Base-by-base conservation (phyloP, 768 basidiomycete species). In the Boletales sp. region DNA sequence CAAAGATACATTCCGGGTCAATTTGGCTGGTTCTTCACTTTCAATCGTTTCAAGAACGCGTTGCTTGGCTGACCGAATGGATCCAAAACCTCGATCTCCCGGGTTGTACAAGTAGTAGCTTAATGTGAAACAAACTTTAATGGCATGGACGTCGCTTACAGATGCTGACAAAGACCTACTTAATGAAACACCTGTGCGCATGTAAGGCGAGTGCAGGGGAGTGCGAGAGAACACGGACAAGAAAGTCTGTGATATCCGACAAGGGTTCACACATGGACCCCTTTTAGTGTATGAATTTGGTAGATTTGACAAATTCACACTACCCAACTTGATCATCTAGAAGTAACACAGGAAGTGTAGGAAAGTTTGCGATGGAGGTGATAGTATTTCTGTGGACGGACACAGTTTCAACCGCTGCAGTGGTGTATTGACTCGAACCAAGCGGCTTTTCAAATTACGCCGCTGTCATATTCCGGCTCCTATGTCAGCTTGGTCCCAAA, bases 41-140 rank as follows among this genome's bases (percentile, higher is more conserved):
- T 57, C 73, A 73, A 75, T 51, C 61, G 62, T 33, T 60, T 44
- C 46, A 74, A 60, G 37, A 74, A 57, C 15, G 57, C 56, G 55
- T 74, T 74, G 51, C 71, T 72, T 25, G 75, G 72, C 34, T 66
- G 50, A 8, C 66, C 68, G 33, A 75, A 75, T 8, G 73, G 72
- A 49, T 78, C 65, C 37, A 74, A 30, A 25, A 74, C 71, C 46
- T 75, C 78, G 11, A 66, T 53, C 47, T 75, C 73, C 70, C 72
- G 30, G 74, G 68, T 56, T 77, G 77, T 14, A 72, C 71, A 18
- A 78, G 65, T 13, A 69, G 72, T 74, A n/a, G 76, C 76, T 57
- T 78, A 75, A 45, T 62, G 18, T 30, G n/a, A 14, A 13, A 37
- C 32, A n/a, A n/a, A n/a, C n/a, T n/a, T n/a, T n/a, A n/a, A n/a